These are phyloP conservation scores for Cercophora newfieldiana DNA, from an alignment of 495 filamentous ascomycete genomes.

Conservation along the genomic window DNA sequence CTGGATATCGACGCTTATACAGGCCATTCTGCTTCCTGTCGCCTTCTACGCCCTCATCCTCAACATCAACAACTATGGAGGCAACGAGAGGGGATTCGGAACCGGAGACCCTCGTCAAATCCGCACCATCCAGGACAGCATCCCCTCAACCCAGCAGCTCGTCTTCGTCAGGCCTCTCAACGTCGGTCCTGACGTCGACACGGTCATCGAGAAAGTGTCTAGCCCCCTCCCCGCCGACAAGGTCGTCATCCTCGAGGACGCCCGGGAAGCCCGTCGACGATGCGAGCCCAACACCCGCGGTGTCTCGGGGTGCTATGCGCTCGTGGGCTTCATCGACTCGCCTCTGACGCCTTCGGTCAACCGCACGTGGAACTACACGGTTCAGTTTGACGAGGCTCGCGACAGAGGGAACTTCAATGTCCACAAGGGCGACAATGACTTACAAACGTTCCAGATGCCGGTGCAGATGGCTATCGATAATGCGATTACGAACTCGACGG, in stretches of 20 bases:
- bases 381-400: slow-evolving; percentile 19
- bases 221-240: slow-evolving; percentile 7
- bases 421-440: slow-evolving; percentile 1
- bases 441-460: slow-evolving; percentile 19
- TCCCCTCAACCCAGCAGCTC: slow-evolving; percentile 17
- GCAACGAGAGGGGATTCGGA: slow-evolving; percentile 22
- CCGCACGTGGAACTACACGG: slow-evolving; percentile 27
- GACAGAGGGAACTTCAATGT: not conserved
- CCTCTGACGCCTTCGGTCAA: slow-evolving; percentile 14
- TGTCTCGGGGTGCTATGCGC: slow-evolving; percentile 22
- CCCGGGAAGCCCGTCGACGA: not conserved
- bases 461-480: slow-evolving; percentile 26
- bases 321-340: slow-evolving; percentile 24
- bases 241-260: slow-evolving; percentile 1
- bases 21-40: slow-evolving; percentile 65
- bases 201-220: slow-evolving; percentile 18
- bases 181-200: slow-evolving; percentile 21
- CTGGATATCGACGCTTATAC: slow-evolving; percentile 32
- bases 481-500: slow-evolving; percentile 23
- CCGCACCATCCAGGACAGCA: slow-evolving; percentile 16
- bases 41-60: slow-evolving; percentile 51
- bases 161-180: slow-evolving; percentile 18
- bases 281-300: slow-evolving; percentile 21
- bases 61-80: slow-evolving; percentile 38
- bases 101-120: slow-evolving; percentile 12